Evolutionary conservation across 1,284 basidiomycete genomes (phyloP), one percentile per base, ranked within the genome.

Genomic region (Leucoagaricus sp.): DNA sequence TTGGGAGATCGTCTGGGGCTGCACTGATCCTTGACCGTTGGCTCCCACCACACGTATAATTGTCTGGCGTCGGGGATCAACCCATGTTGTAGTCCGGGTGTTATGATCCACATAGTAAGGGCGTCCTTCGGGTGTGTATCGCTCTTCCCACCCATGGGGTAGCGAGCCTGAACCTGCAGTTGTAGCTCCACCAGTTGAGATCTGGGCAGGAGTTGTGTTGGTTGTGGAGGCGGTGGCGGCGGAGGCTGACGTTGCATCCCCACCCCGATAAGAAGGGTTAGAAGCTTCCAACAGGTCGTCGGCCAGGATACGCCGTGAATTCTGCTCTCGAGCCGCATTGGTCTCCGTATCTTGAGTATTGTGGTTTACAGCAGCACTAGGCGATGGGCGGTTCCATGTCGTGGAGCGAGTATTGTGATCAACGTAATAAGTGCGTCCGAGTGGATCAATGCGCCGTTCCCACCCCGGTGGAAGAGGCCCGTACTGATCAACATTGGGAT

Each of bases 41-140:
- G 92, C 91, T 9, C 91, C 93, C 84, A 96, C 91, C 57, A 96
- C 92, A 61, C 93, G 90, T 52, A 95, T 85, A 58, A 95, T 83
- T 55, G 93, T 92, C 74, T 95, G 93, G 51, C 93, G 84, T 53
- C 94, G 86, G 25, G 94, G 94, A 70, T 96, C 95, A 40, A 96
- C 93, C 94, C 94, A 97, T 2, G 94, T 96, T 25, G 94, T 96
- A 23, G 94, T 96, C 41, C 95, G 86, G 12, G 94, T 96, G 70
- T 94, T 94, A 76, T 96, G 93, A 69, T 94, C 93, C 33, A 96
- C 94, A 75, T 94, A 96, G 75, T 97, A 97, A 1, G 94, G 91
- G 49, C 94, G 83, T 7, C 94, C 94, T 74, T 96, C 94, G 1
- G 94, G 93, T 3, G 95, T 96, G 74, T 94, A 94, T 45, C 94